These are phyloP conservation scores for Fusarium odoratissimum DNA, from an alignment of 2,329 filamentous ascomycete species.

Conservation along the genomic window DNA sequence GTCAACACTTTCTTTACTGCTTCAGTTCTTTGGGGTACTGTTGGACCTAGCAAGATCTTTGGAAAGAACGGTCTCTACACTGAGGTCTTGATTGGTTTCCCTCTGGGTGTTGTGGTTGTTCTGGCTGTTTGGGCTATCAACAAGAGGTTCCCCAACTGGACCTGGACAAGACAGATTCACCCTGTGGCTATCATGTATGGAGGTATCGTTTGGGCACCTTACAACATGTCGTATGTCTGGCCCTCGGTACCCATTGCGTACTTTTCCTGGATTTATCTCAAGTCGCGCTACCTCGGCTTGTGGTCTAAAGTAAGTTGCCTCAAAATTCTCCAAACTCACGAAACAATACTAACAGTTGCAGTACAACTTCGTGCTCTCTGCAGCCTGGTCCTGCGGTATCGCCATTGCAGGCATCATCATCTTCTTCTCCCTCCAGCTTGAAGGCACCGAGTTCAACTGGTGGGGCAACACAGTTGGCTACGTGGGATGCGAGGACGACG, in stretches of 20 bases:
- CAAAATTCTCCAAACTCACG: too few relatives aligned
- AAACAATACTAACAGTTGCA: conserved; percentile 31
- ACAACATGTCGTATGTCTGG: conserved; percentile 64
- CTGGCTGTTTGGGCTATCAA: conserved; percentile 55
- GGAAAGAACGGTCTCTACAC: conserved; percentile 61
- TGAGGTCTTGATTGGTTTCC: conserved; percentile 61
- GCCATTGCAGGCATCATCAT: conserved; percentile 64
- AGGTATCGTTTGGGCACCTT: conserved; percentile 59
- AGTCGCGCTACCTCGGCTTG: conserved; percentile 60
- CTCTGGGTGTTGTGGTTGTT: conserved; percentile 59
- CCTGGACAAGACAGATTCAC: conserved; percentile 58
- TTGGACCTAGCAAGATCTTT: conserved; percentile 63
- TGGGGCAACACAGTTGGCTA: conserved; percentile 60
- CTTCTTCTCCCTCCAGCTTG: conserved; percentile 63
- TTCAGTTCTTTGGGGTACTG: conserved; percentile 65
- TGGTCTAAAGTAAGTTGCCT: conserved; percentile 60
- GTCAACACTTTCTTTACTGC: conserved; percentile 69
- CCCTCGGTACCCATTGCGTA: conserved; percentile 64
- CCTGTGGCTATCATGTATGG: conserved; percentile 61
- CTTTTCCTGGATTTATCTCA: conserved; percentile 64
- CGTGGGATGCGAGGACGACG: conserved; percentile 56
- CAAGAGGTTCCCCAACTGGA: conserved; percentile 56
- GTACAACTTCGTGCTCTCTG: conserved; percentile 66
- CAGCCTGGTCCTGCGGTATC: conserved; percentile 62
- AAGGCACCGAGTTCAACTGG: conserved; percentile 57